phyloP scores from a whole-genome alignment of 495 filamentous ascomycete genomes.

The Hypoxylon subgilvum region DNA sequence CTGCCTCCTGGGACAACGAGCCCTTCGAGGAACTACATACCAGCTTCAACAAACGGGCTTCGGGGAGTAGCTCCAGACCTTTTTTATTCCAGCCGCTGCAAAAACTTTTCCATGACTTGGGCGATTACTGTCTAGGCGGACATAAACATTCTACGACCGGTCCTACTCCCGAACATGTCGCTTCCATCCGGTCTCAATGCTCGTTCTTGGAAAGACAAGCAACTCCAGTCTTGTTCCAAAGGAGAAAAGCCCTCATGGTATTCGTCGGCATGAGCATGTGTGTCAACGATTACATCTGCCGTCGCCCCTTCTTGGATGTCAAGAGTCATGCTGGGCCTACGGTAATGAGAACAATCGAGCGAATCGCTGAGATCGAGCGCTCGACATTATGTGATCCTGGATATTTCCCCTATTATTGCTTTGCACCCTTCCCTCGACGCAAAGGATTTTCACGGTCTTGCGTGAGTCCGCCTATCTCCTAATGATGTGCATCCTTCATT shows the following conservation, averaged over 20 bases:
- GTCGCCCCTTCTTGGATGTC: not conserved
- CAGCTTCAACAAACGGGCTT: not conserved
- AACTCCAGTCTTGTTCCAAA: not conserved
- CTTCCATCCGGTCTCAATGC: not conserved
- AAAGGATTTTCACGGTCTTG: not conserved
- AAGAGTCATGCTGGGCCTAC: not conserved
- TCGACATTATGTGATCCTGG: not conserved
- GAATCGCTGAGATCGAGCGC: not conserved
- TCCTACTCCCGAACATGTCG: not conserved
- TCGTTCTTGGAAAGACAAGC: not conserved
- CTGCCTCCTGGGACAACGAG: too few species aligned
- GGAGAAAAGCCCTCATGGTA: not conserved
- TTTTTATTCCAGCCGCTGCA: too few species aligned
- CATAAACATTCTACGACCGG: too few species aligned
- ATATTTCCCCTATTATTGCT: slow-evolving; percentile 19
- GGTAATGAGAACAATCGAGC: not conserved
- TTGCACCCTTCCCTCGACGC: slow-evolving; percentile 4
- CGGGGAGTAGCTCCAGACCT: too few species aligned
- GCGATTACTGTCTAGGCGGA: too few species aligned
- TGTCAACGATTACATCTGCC: slow-evolving; percentile 5
- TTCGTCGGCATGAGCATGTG: slow-evolving; percentile 3
- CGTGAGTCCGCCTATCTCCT: slow-evolving; percentile 6
- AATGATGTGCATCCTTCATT: not conserved
- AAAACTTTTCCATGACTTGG: not conserved
- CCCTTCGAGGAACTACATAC: not conserved